Evolutionary conservation across 306 rosid species (phyloP).

Genomic region (Inga laurina): DNA sequence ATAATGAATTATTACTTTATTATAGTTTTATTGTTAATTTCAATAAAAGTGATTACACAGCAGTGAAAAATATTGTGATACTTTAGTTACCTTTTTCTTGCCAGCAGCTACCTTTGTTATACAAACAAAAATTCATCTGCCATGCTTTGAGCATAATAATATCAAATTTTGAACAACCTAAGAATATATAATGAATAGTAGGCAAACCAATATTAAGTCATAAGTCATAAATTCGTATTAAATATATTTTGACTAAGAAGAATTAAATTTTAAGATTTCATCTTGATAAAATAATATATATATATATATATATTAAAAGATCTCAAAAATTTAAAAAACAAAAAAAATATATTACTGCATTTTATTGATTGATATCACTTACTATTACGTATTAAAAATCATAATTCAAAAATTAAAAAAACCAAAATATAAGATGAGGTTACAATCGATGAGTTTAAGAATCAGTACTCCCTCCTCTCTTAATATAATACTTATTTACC

Average conservation of each 20-base stretch:
- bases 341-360: neutral
- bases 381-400: too few relatives aligned
- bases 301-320: neutral
- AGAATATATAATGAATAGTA: neutral
- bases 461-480: too few relatives aligned
- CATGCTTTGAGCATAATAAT: neutral
- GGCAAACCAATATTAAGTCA: neutral
- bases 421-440: too few relatives aligned
- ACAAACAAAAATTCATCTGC: neutral
- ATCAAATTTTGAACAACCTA: neutral
- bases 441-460: too few relatives aligned
- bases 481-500: too few relatives aligned
- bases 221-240: neutral
- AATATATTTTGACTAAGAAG: neutral
- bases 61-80: neutral
- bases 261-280: neutral
- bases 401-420: too few relatives aligned
- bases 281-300: too few relatives aligned
- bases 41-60: neutral
- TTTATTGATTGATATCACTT: neutral
- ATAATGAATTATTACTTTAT: neutral
- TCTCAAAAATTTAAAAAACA: neutral
- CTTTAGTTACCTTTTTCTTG: too few relatives aligned
- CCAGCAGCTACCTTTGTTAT: neutral
- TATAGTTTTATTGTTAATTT: neutral